phyloP scores from a whole-genome alignment of 1,284 basidiomycete genomes.

The Microbotryomycetes sp. region DNA sequence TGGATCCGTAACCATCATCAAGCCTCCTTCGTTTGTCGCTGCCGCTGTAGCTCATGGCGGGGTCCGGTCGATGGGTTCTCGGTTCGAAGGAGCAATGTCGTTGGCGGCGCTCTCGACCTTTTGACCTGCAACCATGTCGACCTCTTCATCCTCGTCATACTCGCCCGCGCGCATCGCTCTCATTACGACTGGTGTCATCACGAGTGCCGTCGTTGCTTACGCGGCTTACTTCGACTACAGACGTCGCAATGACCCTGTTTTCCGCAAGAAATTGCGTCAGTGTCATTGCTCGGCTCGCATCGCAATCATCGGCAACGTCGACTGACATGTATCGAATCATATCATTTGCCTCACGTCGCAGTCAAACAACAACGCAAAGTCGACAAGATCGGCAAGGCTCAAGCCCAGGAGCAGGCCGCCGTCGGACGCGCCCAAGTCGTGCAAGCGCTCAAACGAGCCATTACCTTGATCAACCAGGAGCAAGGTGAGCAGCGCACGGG shows the following conservation, averaged over 20 bases:
- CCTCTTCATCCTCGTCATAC: constrained; percentile 51
- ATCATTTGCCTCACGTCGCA: constrained; percentile 41
- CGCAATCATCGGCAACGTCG: not conserved
- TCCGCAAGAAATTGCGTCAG: constrained; percentile 83
- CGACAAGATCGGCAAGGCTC: constrained; percentile 50
- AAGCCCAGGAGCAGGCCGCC: constrained; percentile 45
- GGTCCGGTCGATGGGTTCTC: no score
- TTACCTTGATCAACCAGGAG: constrained; percentile 46
- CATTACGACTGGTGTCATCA: constrained; percentile 49
- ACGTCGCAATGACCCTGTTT: constrained; percentile 76
- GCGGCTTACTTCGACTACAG: constrained; percentile 94
- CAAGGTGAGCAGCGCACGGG: constrained; percentile 37
- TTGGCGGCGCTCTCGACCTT: not conserved
- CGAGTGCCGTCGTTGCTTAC: constrained; percentile 63
- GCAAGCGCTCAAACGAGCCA: constrained; percentile 55
- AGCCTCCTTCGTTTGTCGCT: not conserved
- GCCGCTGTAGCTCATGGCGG: not conserved
- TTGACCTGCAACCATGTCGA: constrained; percentile 58
- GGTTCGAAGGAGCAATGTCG: no score
- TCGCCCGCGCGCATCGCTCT: constrained; percentile 48
- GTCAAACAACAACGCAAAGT: constrained; percentile 85
- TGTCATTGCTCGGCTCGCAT: constrained; percentile 25
- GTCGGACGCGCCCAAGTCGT: constrained; percentile 46
- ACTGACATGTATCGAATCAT: constrained; percentile 4
- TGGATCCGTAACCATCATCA: not conserved